These are phyloP conservation scores for Xylaria longipes DNA, from an alignment of 495 filamentous ascomycete species.

Conservation along the genomic window DNA sequence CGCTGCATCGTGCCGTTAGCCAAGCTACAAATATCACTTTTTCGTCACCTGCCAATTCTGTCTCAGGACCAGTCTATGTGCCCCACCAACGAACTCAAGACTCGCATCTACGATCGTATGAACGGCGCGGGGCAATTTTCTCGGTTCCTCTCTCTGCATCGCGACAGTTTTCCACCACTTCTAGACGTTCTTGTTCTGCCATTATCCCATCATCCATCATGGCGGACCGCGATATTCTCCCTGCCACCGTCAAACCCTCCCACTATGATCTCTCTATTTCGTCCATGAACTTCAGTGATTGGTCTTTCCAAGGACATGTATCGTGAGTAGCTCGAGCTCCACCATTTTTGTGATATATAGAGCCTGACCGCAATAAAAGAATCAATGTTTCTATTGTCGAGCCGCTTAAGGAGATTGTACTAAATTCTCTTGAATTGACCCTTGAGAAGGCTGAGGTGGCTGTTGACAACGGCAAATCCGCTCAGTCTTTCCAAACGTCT, in stretches of 20 bases:
- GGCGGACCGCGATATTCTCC: conserved; percentile 61
- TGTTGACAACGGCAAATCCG: conserved; percentile 53
- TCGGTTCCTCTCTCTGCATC: conserved; percentile 15
- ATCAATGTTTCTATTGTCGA: conserved; percentile 65
- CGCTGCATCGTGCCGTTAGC: conserved; percentile 5
- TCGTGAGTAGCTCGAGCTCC: conserved; percentile 54
- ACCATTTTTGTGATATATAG: conserved; percentile 16
- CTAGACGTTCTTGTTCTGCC: conserved; percentile 35
- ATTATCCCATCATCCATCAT: conserved; percentile 48
- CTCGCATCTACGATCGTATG: neutral
- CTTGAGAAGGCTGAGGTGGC: conserved; percentile 59
- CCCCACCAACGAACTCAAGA: conserved; percentile 19
- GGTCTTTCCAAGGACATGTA: conserved; percentile 84
- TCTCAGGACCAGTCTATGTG: conserved; percentile 19
- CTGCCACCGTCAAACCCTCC: conserved; percentile 73
- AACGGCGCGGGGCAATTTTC: conserved; percentile 20
- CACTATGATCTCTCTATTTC: conserved; percentile 86
- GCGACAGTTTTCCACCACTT: conserved; percentile 37
- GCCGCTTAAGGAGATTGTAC: conserved; percentile 70
- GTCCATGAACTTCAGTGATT: conserved; percentile 76
- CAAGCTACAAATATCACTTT: conserved; percentile 11
- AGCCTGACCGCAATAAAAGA: conserved; percentile 25
- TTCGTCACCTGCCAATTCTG: conserved; percentile 39
- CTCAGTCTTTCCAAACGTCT: conserved; percentile 62
- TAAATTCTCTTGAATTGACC: conserved; percentile 74